Base-by-base conservation (phyloP, 345 rosid species). In the Salix caprea region DNA sequence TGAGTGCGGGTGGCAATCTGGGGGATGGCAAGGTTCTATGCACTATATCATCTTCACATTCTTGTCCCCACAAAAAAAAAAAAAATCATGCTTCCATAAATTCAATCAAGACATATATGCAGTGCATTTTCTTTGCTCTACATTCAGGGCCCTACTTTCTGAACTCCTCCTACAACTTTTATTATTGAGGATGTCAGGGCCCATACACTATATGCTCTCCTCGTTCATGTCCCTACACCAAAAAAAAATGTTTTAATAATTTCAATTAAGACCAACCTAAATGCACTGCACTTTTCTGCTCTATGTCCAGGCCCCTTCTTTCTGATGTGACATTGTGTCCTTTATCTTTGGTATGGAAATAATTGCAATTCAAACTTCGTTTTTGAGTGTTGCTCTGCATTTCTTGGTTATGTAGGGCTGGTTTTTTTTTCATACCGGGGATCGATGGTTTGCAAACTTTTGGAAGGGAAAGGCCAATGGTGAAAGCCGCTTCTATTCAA, bases 401-500 rank as follows among this genome's bases (percentile, higher is more conserved):
- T 69, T 78, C 39, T 46, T 70, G 67, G 48, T 81, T 54, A 19
- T 81, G 68, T 79, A 93, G 96, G 98, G 99, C 14, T 93, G 99
- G 98, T 93, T 91, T 83, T 96, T 92, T 86, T 96, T 93, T 84
- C 96, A 89, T 81, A 84, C 87, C 32, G 98, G 96, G 2, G 96
- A 93, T 74, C 77, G 98, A 28, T 96, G 98, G 98, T 93, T 96
- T 85, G 94, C 94, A 76, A 93, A 93, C 88, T 96, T 93, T 83
- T 96, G 99, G 98, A 96, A 96, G 85, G 98, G 99, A 82, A 93
- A 92, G 84, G 96, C 96, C 66, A 90, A 89, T 69, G 99, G 98
- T 3, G 94, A 96, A 84, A 89, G 98, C 69, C 90, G 99, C 76
- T 96, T 93, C 89, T 96, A 96, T 85, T 88, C 99, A 42, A 91